Conservation (phyloP, 2,329 filamentous ascomycete genomes). For the Sclerotinia glacialis region DNA sequence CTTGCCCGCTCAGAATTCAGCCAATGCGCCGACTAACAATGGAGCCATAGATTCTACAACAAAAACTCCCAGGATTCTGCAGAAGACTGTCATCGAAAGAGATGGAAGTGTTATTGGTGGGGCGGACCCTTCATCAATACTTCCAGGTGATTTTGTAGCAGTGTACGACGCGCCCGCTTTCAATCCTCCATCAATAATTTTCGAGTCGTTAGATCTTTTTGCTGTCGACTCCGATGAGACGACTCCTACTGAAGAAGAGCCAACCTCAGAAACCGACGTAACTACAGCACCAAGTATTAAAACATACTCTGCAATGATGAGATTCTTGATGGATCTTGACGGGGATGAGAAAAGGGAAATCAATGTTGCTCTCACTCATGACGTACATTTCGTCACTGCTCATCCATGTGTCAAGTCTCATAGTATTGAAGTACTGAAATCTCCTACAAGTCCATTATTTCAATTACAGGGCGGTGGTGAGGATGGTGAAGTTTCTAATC, state of each 20-base stretch:
- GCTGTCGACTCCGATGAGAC: slow-evolving; percentile 45
- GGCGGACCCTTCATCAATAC: slow-evolving; percentile 51
- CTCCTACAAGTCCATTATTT: slow-evolving; percentile 58
- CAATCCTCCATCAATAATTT: slow-evolving; percentile 47
- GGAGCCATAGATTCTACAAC: slow-evolving; percentile 50
- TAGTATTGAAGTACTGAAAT: slow-evolving; percentile 56
- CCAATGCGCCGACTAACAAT: slow-evolving; percentile 19
- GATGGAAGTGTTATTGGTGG: slow-evolving; percentile 61
- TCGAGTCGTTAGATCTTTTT: slow-evolving; percentile 52
- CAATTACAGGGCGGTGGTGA: slow-evolving; percentile 47
- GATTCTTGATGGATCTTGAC: slow-evolving; percentile 31
- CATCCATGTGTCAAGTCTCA: slow-evolving; percentile 61
- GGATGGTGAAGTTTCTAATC: slow-evolving; percentile 9
- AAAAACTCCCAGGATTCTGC: slow-evolving; percentile 59
- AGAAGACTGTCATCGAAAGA: slow-evolving; percentile 56
- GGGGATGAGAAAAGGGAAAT: slow-evolving; percentile 32
- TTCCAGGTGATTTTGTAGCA: slow-evolving; percentile 62
- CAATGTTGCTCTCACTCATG: slow-evolving; percentile 49
- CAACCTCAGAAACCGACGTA: slow-evolving; percentile 27
- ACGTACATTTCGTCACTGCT: slow-evolving; percentile 64
- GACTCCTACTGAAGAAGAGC: slow-evolving; percentile 39
- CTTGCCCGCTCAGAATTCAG: neutral
- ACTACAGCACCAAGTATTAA: slow-evolving; percentile 28
- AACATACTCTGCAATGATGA: slow-evolving; percentile 38
- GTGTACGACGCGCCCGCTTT: slow-evolving; percentile 55